Conservation (phyloP, 345 rosid species). For the Anacardium occidentale region DNA sequence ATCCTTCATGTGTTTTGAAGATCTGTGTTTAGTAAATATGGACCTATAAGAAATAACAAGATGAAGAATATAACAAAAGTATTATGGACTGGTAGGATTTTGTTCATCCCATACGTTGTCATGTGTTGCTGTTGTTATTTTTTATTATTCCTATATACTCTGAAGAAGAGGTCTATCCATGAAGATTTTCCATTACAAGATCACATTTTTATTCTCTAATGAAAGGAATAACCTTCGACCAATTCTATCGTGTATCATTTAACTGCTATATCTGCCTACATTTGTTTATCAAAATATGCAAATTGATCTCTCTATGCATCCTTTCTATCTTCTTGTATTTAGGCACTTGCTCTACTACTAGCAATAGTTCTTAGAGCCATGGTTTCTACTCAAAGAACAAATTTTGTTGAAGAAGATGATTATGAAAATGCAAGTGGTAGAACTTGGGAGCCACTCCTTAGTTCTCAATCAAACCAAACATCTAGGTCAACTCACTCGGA, state of each 20-base stretch:
- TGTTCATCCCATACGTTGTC: not conserved
- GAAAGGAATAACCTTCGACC: not conserved
- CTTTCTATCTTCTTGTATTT: slow-evolving; percentile 15
- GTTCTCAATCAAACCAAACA: slow-evolving; percentile 54
- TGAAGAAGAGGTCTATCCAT: not conserved
- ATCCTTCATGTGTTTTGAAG: not conserved
- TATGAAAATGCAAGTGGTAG: slow-evolving; percentile 56
- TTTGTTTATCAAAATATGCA: not conserved
- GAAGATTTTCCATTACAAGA: not conserved
- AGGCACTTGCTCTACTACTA: slow-evolving; percentile 69
- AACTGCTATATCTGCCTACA: slow-evolving; percentile 4
- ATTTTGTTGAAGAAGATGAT: slow-evolving; percentile 57
- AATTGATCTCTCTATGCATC: slow-evolving; percentile 12
- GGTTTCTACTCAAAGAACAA: slow-evolving; percentile 49
- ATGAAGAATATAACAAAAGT: not conserved
- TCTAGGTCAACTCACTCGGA: slow-evolving; percentile 56
- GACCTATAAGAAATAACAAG: too few relatives aligned
- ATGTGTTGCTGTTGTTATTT: not conserved
- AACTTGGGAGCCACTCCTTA: slow-evolving; percentile 70
- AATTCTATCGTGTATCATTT: not conserved
- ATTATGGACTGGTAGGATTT: not conserved
- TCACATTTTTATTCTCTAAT: not conserved
- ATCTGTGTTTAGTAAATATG: not conserved
- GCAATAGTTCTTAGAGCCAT: slow-evolving; percentile 73
- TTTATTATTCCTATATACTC: too few relatives aligned